Conservation (phyloP, 2,329 filamentous ascomycete genomes). For the Fusarium newnesense region DNA sequence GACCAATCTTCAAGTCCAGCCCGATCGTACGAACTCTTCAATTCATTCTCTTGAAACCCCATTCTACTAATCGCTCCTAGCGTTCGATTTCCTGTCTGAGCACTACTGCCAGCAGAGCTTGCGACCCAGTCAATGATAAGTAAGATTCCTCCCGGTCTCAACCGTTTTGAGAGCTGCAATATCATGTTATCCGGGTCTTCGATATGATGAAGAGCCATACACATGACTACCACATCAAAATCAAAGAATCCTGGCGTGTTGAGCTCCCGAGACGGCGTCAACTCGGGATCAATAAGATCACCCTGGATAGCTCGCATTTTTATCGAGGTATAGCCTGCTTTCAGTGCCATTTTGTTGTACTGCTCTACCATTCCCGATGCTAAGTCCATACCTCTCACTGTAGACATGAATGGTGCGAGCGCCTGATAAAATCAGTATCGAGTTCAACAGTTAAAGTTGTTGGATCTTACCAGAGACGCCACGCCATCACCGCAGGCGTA, state of each 20-base stretch:
- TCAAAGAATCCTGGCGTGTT: conserved; percentile 32
- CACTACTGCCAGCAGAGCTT: conserved; percentile 19
- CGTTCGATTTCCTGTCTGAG: neutral
- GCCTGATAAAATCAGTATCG: conserved; percentile 41
- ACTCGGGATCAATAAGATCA: conserved; percentile 42
- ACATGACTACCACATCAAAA: conserved; percentile 50
- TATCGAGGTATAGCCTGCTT: conserved; percentile 34
- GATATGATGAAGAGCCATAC: conserved; percentile 52
- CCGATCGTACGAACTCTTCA: conserved; percentile 34
- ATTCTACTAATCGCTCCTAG: conserved; percentile 30
- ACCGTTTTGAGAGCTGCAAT: conserved; percentile 40
- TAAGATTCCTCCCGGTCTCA: conserved; percentile 46
- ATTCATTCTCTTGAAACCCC: conserved; percentile 39
- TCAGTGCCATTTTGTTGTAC: conserved; percentile 46
- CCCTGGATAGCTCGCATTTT: conserved; percentile 48
- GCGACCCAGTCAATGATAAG: conserved; percentile 49
- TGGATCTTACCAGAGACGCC: conserved; percentile 41
- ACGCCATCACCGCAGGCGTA: conserved; percentile 48
- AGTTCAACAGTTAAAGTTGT: accelerated
- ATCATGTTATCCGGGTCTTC: conserved; percentile 45
- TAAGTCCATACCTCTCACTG: conserved; percentile 50
- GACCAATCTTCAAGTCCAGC: conserved; percentile 40
- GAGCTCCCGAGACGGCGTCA: conserved; percentile 35
- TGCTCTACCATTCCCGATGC: conserved; percentile 46
- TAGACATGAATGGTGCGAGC: conserved; percentile 44